These are phyloP conservation scores for Fraxinus pennsylvanica DNA, from an alignment of 257 asterid genomes.

Conservation along the genomic window DNA sequence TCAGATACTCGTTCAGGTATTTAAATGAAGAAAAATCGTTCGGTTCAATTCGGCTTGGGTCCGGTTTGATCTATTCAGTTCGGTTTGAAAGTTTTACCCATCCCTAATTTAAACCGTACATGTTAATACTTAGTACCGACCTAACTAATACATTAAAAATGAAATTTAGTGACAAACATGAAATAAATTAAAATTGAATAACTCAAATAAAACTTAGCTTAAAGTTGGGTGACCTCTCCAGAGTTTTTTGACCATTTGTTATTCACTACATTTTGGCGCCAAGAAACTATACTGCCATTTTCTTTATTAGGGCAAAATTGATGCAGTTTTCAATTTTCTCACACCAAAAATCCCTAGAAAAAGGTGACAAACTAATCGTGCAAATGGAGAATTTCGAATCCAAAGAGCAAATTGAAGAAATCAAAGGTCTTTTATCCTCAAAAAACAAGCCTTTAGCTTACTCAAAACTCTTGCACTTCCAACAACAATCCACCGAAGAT, in stretches of 20 bases:
- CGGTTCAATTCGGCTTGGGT: too few species aligned
- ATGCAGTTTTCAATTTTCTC: background rate
- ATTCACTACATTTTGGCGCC: constrained; percentile 34
- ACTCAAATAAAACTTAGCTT: background rate
- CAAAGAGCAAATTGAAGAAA: constrained; percentile 49
- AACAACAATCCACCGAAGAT: constrained; percentile 50
- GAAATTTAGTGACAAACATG: background rate
- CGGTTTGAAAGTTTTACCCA: too few species aligned
- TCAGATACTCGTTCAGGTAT: too few species aligned
- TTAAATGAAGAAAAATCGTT: too few species aligned
- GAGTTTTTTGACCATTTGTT: background rate
- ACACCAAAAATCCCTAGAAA: constrained; percentile 8
- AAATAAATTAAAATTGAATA: background rate
- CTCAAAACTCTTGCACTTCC: constrained; percentile 54
- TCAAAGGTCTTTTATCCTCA: constrained; percentile 40
- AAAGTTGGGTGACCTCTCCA: background rate
- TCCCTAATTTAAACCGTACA: too few species aligned
- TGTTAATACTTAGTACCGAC: background rate
- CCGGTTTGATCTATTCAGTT: too few species aligned
- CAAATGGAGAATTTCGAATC: constrained; percentile 45
- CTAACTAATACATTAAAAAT: too few species aligned
- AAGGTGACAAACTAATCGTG: background rate
- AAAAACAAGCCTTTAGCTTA: constrained; percentile 46
- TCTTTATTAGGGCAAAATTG: constrained; percentile 29
- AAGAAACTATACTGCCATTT: background rate